Evolutionary conservation across 768 basidiomycete genomes (phyloP).

Genomic region (Boletus subparvulus): DNA sequence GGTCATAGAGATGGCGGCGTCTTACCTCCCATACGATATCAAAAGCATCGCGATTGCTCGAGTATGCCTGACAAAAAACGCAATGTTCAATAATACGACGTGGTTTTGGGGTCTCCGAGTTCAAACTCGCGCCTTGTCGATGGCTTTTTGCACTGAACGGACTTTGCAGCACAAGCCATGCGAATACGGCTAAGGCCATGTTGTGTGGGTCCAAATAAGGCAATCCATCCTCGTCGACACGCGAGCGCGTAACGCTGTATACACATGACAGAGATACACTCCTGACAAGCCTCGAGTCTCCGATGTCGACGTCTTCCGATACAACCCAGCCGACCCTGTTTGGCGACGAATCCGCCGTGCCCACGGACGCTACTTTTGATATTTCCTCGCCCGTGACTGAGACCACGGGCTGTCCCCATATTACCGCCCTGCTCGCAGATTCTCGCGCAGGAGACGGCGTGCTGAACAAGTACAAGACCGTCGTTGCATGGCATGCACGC

Average conservation of each 20-base stretch:
- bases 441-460: conserved; percentile 26
- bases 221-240: not conserved
- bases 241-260: not conserved
- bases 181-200: conserved; percentile 2
- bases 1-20: not conserved
- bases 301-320: conserved; percentile 34
- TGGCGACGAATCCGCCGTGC: conserved; percentile 22
- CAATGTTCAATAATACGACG: conserved; percentile 1
- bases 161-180: conserved; percentile 9
- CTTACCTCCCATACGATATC: conserved; percentile 50
- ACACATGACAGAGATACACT: not conserved
- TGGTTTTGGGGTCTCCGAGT: not conserved
- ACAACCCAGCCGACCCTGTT: conserved; percentile 30
- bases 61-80: conserved; percentile 45
- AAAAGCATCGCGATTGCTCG: conserved; percentile 40
- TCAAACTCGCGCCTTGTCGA: not conserved
- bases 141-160: not conserved
- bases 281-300: not conserved
- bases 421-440: conserved; percentile 39
- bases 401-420: conserved; percentile 39
- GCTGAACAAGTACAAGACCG: conserved; percentile 52
- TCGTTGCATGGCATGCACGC: conserved; percentile 54
- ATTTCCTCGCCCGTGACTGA: conserved; percentile 5
- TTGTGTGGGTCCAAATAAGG: conserved; percentile 10
- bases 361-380: conserved; percentile 14